Base-by-base conservation (phyloP, 352 stramenopile genomes). In the Peronospora belbahrii region DNA sequence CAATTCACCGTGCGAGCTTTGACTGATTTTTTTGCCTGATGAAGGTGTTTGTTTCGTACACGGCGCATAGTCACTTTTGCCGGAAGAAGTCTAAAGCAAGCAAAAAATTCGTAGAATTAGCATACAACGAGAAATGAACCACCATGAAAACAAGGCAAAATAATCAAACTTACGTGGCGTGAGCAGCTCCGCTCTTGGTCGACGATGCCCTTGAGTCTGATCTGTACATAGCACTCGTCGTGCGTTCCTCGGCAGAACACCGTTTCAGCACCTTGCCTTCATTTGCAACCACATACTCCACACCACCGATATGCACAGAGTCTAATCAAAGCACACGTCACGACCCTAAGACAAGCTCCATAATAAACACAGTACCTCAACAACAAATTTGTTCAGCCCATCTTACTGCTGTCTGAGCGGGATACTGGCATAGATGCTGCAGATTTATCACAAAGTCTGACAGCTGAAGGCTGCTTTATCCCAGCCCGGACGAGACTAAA, bases 1-100 rank as follows among this genome's bases (percentile, higher is more conserved):
- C 80, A 92, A 47, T 88, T 83, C 44, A 87, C 77, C 6, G 75
- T 89, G 18, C 80, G 77, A 23, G 72, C 34, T 31, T 62, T 59
- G 1, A 55, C 48, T 2, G 36, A 22, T 15, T 67, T 71, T 20
- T 60, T 55, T 8, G 43, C 41, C n/a, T 47, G 36, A 34, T 74
- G 61, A 11, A 68, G 35, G 10, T 64, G 74, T 10, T 67, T 67
- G 17, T 17, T 62, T 28, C 70, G 67, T 17, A 74, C 75, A 13
- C 74, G 74, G 5, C 67, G 57, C 30, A 87, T 57, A 1, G 57
- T 68, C n/a, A 58, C 62, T 48, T 83, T 74, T 0, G 77, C 77
- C 39, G 73, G 73, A 13, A 45, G 42, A 7, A 73, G 48, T 8
- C 63, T 59, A 51, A 55, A 36, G n/a, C 20, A 59, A 31, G 23